Percentiles rank a stretch among this genome's conserved stretches.
These are phyloP conservation scores for Xylariaceae sp. DNA, from an alignment of 2,329 filamentous ascomycete species.

Conservation along the genomic window DNA sequence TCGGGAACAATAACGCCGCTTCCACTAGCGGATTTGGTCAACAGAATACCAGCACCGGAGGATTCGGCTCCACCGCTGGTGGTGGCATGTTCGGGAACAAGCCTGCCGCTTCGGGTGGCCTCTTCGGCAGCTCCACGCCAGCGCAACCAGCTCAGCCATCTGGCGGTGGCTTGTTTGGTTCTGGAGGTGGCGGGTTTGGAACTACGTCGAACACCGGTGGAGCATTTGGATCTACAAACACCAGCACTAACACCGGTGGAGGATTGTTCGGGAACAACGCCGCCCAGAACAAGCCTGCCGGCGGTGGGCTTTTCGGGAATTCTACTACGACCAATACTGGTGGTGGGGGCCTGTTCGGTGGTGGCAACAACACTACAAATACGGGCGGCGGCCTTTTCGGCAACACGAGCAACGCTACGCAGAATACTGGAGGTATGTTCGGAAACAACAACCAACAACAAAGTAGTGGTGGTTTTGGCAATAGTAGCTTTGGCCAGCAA, in stretches of 20 bases:
- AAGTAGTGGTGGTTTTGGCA: slow-evolving; percentile 27
- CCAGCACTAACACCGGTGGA: slow-evolving; percentile 22
- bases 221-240: slow-evolving; percentile 41
- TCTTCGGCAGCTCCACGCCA: slow-evolving; percentile 35
- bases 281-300: slow-evolving; percentile 4
- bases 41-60: slow-evolving; percentile 15
- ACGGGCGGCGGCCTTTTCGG: slow-evolving; percentile 32
- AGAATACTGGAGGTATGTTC: slow-evolving; percentile 18
- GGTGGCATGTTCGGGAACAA: slow-evolving; percentile 38
- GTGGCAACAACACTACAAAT: slow-evolving; percentile 22
- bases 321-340: slow-evolving; percentile 9
- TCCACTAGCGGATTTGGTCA: slow-evolving; percentile 23
- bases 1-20: slow-evolving; percentile 26
- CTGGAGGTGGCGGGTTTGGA: slow-evolving; percentile 43
- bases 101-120: slow-evolving; percentile 26
- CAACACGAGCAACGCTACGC: slow-evolving; percentile 13
- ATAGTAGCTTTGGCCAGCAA: slow-evolving; percentile 32
- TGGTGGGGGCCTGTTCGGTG: slow-evolving; percentile 36
- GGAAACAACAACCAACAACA: slow-evolving; percentile 26
- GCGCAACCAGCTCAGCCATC: slow-evolving; percentile 14
- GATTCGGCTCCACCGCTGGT: slow-evolving; percentile 25
- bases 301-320: slow-evolving; percentile 24
- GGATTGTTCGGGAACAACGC: slow-evolving; percentile 12
- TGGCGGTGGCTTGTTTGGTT: slow-evolving; percentile 27
- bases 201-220: slow-evolving; percentile 35